These are phyloP conservation scores for Solanum piurae DNA, from an alignment of 257 asterid species.

Conservation along the genomic window DNA sequence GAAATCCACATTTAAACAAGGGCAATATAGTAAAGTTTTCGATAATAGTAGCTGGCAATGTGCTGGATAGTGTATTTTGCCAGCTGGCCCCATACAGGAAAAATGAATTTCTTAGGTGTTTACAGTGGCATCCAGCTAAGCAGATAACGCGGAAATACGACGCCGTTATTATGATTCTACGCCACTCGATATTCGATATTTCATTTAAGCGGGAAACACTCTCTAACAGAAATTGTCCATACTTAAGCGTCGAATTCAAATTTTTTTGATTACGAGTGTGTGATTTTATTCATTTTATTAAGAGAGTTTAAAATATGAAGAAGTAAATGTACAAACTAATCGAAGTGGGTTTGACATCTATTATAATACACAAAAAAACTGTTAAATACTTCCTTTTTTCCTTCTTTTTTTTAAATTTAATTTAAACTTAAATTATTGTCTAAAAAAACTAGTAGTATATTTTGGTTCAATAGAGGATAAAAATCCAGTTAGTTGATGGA, in stretches of 20 bases:
- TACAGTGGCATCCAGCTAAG: slow-evolving; percentile 53
- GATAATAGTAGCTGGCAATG: slow-evolving; percentile 44
- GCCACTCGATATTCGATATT: not conserved
- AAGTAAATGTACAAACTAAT: too few relatives aligned
- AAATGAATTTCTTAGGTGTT: not conserved
- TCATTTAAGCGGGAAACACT: too few relatives aligned
- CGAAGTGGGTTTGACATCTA: too few relatives aligned
- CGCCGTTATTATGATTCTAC: slow-evolving; percentile 3
- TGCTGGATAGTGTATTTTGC: slow-evolving; percentile 35
- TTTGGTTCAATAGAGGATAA: not conserved
- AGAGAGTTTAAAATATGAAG: too few relatives aligned
- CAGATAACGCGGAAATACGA: slow-evolving; percentile 15
- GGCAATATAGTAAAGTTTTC: not conserved
- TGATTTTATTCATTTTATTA: too few relatives aligned
- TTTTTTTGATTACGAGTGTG: not conserved
- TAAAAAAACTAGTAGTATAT: not conserved
- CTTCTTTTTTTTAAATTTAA: not conserved
- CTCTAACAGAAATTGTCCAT: not conserved
- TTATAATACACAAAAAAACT: too few relatives aligned
- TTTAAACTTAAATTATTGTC: not conserved
- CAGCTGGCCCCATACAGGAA: slow-evolving; percentile 37
- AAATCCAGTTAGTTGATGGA: not conserved
- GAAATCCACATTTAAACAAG: not conserved
- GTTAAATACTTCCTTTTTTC: not conserved
- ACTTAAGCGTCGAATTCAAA: too few relatives aligned